These are phyloP conservation scores for Serendipita vermifera DNA, from an alignment of 768 basidiomycete genomes.

Conservation along the genomic window DNA sequence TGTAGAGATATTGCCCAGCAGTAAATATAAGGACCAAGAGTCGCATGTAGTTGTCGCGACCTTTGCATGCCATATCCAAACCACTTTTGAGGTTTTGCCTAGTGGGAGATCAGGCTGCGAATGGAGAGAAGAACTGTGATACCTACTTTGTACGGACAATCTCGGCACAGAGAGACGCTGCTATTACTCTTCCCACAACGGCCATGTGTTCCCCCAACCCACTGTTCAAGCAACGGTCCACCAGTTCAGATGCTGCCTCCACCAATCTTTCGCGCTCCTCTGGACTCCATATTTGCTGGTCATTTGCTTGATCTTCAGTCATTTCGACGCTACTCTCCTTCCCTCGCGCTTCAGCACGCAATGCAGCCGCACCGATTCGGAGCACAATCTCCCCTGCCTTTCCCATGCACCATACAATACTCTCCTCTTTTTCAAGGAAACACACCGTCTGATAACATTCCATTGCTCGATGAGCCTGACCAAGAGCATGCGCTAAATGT, in stretches of 20 bases:
- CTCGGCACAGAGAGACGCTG: slow-evolving; percentile 26
- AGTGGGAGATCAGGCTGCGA: slow-evolving; percentile 6
- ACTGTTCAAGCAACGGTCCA: neutral
- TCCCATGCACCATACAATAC: slow-evolving; percentile 37
- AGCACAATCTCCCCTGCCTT: slow-evolving; percentile 40
- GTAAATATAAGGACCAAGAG: slow-evolving; percentile 56
- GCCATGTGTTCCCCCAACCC: neutral
- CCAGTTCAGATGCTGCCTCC: neutral
- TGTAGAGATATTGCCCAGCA: slow-evolving; percentile 58
- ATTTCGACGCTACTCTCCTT: neutral
- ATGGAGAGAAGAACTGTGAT: slow-evolving; percentile 14
- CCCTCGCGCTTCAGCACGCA: neutral
- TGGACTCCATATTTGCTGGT: neutral
- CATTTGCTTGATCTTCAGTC: slow-evolving; percentile 10
- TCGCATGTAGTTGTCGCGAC: slow-evolving; percentile 61
- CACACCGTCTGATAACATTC: slow-evolving; percentile 54
- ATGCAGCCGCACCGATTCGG: slow-evolving; percentile 28
- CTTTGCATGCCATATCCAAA: slow-evolving; percentile 40
- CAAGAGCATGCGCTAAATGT: slow-evolving; percentile 58
- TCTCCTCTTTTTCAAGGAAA: slow-evolving; percentile 29
- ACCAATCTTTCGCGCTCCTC: slow-evolving; percentile 4
- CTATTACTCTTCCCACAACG: slow-evolving; percentile 12
- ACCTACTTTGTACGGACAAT: slow-evolving; percentile 51
- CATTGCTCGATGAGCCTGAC: slow-evolving; percentile 38
- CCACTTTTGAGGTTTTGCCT: slow-evolving; percentile 51